Conservation (phyloP, 495 filamentous ascomycete species). For the Saxispiralis lemnorum region DNA sequence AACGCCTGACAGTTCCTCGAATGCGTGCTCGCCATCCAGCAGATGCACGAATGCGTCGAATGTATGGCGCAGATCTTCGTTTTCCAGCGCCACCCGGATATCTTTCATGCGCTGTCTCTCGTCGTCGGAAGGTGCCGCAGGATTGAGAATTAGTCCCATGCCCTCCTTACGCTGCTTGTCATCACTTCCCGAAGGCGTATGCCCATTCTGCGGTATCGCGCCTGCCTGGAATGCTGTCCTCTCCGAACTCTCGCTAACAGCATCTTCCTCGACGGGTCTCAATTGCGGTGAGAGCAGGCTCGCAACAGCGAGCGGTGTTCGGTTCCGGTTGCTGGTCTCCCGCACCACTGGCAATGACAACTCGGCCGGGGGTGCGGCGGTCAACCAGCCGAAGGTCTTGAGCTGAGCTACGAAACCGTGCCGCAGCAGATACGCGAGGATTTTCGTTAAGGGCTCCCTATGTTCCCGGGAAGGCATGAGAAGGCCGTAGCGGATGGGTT, state of each 20-base stretch:
- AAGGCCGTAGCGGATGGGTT: conserved; percentile 58
- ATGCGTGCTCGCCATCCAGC: conserved; percentile 69
- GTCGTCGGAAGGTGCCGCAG: conserved; percentile 1
- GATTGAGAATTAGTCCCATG: conserved; percentile 7
- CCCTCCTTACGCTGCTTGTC: neutral
- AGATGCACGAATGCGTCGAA: conserved; percentile 51
- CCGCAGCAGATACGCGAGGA: conserved; percentile 80
- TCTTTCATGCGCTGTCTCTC: neutral
- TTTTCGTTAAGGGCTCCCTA: conserved; percentile 67
- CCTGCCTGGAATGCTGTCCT: conserved; percentile 3
- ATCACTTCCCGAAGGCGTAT: neutral
- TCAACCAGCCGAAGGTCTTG: conserved; percentile 69
- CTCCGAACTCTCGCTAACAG: conserved; percentile 8
- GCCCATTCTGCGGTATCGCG: neutral
- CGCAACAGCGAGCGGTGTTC: conserved; percentile 2
- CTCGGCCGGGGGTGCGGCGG: neutral
- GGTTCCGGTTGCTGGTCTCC: neutral
- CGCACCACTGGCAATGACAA: no score
- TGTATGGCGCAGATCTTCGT: conserved; percentile 26
- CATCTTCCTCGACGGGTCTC: conserved; percentile 7
- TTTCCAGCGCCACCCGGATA: conserved; percentile 1
- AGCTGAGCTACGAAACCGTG: conserved; percentile 86
- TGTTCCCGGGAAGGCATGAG: conserved; percentile 82
- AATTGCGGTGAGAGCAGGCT: conserved; percentile 12
- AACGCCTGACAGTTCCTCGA: conserved; percentile 68